Evolutionary conservation across 768 basidiomycete species (phyloP), one percentile per base, ranked within the genome.

Genomic region (Suillus bovinus): DNA sequence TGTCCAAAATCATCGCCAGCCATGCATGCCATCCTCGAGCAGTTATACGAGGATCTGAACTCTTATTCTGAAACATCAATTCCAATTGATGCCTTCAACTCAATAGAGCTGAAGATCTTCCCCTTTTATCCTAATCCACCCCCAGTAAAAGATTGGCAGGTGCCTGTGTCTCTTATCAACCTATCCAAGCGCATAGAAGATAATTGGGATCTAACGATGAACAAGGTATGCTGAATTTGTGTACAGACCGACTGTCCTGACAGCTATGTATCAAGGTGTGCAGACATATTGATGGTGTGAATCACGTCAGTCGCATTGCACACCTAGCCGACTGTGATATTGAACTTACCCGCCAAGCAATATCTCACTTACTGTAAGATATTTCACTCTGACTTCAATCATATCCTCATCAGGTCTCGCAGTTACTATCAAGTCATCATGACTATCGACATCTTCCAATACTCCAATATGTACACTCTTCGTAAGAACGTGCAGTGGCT

Each of bases 61-160:
- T 96, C 94, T 9, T 99, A 96, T 76, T 94, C 94, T 1, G 96
- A 98, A 77, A 95, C 96, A 1, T 94, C 92, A 2, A 96, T 99
- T 59, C 82, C 85, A 2, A 88, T 99, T 66, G 93, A 97, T 74
- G 84, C 85, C 49, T 94, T 94, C 80, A 97, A 96, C 71, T 93
- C 94, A 2, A 90, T 99, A 60, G 96, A 99, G 71, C 76, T 99
- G 66, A 96, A 96, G 74, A 91, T 99, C 49, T 94, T 98, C 64
- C 96, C 97, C 0, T 96, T 95, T 76, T 96, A 96, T 68, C 94
- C 94, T 24, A 99, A 98, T 68, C 96, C 97, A 20, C 90, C 90
- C 0, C 79, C 82, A 4, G 93, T 98, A 14, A 85, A 88, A 65
- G 93, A 97, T 69, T 99, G 97, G 97, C 88, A 92, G 79, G 97